A percentile compares a stretch with the other conserved stretches of the same genome.
Conservation (phyloP, 2,329 filamentous ascomycete genomes). For the Epicoccum nigrum region DNA sequence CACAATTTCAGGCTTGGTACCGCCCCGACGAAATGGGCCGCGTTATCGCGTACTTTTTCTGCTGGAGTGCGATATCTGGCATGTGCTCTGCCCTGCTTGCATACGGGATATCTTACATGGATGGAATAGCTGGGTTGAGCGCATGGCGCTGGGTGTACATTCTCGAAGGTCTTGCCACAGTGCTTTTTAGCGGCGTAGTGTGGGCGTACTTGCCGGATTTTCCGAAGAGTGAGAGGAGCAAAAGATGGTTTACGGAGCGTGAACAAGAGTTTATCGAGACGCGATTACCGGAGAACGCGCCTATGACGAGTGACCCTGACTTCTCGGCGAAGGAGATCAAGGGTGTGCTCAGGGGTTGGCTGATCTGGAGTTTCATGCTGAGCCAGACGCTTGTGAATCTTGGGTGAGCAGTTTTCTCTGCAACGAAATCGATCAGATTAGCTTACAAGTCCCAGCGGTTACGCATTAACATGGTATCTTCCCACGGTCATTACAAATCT, state of each 20-base stretch:
- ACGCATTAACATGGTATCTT: constrained; percentile 52
- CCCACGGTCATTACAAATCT: constrained; percentile 52
- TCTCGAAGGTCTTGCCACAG: constrained; percentile 53
- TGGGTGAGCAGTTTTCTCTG: constrained; percentile 23
- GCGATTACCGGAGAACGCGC: constrained; percentile 49
- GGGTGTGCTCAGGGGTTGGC: constrained; percentile 42
- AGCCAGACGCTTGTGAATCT: constrained; percentile 50
- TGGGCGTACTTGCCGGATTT: constrained; percentile 54
- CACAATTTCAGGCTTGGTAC: constrained; percentile 47
- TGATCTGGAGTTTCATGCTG: constrained; percentile 48
- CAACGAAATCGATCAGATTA: neutral
- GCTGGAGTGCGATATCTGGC: constrained; percentile 40
- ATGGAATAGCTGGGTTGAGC: constrained; percentile 24
- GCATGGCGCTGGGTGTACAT: constrained; percentile 50
- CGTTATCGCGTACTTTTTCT: constrained; percentile 46
- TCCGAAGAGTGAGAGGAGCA: constrained; percentile 49
- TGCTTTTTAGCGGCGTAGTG: constrained; percentile 49
- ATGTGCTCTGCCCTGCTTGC: constrained; percentile 41
- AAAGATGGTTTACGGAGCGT: constrained; percentile 46
- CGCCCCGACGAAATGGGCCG: constrained; percentile 48
- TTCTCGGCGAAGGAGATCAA: constrained; percentile 48
- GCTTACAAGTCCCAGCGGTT: constrained; percentile 32
- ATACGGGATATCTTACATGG: constrained; percentile 30
- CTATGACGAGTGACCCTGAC: constrained; percentile 45
- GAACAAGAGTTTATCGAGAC: constrained; percentile 52